phyloP scores from a whole-genome alignment of 176 grass and related monocot species.

The Oryza glaberrima region DNA sequence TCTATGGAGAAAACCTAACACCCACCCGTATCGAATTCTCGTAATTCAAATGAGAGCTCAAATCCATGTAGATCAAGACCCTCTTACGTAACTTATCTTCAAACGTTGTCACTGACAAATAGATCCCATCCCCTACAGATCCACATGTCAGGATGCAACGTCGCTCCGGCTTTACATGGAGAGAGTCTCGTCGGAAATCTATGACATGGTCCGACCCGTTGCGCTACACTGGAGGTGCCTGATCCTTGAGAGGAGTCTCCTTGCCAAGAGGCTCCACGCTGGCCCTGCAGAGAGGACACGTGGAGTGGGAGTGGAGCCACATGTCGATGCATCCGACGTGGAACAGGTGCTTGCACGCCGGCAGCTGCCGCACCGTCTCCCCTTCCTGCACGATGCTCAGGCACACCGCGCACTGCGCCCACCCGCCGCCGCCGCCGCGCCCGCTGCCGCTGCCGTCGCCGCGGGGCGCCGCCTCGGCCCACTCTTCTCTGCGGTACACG shows the following conservation, averaged over 20 bases:
- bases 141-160: too few species aligned
- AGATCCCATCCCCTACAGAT: too few species aligned
- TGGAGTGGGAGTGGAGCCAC: constrained; percentile 64
- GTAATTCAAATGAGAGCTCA: neutral
- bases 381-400: constrained; percentile 62
- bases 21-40: too few species aligned
- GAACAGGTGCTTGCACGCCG: constrained; percentile 75
- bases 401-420: constrained; percentile 71
- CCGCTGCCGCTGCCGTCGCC: neutral
- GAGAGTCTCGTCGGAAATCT: too few species aligned
- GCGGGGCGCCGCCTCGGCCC: neutral
- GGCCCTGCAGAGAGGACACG: constrained; percentile 72
- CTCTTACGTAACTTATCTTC: too few species aligned
- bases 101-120: too few species aligned
- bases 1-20: too few species aligned
- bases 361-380: constrained; percentile 62
- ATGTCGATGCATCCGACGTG: constrained; percentile 70
- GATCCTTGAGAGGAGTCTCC: neutral
- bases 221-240: constrained; percentile 29
- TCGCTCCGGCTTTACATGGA: too few species aligned
- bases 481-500: constrained; percentile 23
- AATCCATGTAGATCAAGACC: too few species aligned
- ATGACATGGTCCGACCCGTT: too few species aligned
- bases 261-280: constrained; percentile 31
- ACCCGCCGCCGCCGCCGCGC: constrained; percentile 31